Base-by-base conservation (phyloP, 129 eudicot genomes). In the Chrysanthemum lavandulifolium region DNA sequence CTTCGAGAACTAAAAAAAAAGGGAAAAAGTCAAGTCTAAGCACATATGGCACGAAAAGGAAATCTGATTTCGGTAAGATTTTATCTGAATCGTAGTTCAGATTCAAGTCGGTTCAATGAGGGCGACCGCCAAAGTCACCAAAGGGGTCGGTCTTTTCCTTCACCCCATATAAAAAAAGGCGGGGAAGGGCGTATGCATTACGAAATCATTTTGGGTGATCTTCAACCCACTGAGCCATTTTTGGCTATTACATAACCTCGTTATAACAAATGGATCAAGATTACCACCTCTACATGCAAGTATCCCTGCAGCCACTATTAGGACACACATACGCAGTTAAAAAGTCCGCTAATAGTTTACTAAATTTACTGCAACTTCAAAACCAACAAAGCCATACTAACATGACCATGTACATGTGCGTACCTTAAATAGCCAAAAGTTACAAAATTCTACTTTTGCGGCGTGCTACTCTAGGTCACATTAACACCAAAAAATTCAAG, bases 381-480 rank as follows among this genome's bases (percentile, higher is more conserved):
- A 31, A 31, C 23, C 36, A 59, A 62, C 8, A 62, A 13, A 62
- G 21, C 53, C 69, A 40, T 15, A 33, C 14, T 65, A 65, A 65
- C 52, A 65, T 3, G 10, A 40, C 6, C 13, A 40, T 16, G 15
- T 43, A 43, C 69, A 7, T n/a, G 27, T 50, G 13, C 12, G 15
- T 11, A 72, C 57, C 23, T 43, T 15, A 10, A 5, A 63, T 36
- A 64, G 64, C 52, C 62, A 52, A 14, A 64, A 63, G 21, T 53
- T 64, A 64, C 78, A 74, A 2, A 70, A 12, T 45, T 25, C 49
- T 43, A 58, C 43, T 65, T 52, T 58, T 45, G 58, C 76, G 21
- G 57, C 27, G 47, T 72, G 78, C 74, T 69, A 31, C 54, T 54
- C 64, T 69, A 53, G 47, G 65, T 56, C 64, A 36, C 13, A 18